Conservation (phyloP, 495 filamentous ascomycete genomes). For the Articulospora tetracladia region DNA sequence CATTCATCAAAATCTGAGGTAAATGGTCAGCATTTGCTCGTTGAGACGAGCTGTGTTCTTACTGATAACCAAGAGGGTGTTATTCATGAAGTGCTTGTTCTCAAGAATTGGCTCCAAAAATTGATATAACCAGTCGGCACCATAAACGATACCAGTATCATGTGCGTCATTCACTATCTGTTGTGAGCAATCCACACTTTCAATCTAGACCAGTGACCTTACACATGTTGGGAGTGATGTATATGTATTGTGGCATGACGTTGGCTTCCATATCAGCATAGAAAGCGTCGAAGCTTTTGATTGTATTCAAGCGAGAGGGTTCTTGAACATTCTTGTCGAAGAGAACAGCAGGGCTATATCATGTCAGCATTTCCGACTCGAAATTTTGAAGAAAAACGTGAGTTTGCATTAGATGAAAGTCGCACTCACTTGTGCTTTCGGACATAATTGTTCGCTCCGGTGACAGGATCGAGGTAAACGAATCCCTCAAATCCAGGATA, state of each 20-base stretch:
- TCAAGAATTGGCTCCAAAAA: constrained; percentile 60
- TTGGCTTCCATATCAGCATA: constrained; percentile 51
- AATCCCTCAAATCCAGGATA: constrained; percentile 37
- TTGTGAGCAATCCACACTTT: background rate
- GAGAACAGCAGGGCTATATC: constrained; percentile 52
- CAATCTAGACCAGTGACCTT: constrained; percentile 15
- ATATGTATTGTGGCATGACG: constrained; percentile 62
- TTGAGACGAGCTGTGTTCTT: background rate
- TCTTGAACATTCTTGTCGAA: constrained; percentile 49
- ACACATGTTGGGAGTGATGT: constrained; percentile 75
- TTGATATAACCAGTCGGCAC: constrained; percentile 48
- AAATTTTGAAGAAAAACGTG: too few relatives aligned
- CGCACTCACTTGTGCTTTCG: constrained; percentile 18
- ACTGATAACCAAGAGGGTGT: constrained; percentile 61
- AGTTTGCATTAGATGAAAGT: constrained; percentile 34
- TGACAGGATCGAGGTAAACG: constrained; percentile 18
- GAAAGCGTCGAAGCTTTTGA: constrained; percentile 67
- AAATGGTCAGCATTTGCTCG: background rate
- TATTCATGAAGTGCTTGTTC: constrained; percentile 61
- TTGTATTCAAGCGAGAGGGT: constrained; percentile 52
- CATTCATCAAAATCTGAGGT: constrained; percentile 56
- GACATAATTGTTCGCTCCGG: constrained; percentile 19
- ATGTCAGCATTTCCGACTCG: constrained; percentile 58
- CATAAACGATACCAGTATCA: constrained; percentile 61
- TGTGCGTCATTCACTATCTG: constrained; percentile 51